Base-by-base conservation (phyloP, 192 early-diverging fungal genomes). In the Chytriomyces hyalinus region DNA sequence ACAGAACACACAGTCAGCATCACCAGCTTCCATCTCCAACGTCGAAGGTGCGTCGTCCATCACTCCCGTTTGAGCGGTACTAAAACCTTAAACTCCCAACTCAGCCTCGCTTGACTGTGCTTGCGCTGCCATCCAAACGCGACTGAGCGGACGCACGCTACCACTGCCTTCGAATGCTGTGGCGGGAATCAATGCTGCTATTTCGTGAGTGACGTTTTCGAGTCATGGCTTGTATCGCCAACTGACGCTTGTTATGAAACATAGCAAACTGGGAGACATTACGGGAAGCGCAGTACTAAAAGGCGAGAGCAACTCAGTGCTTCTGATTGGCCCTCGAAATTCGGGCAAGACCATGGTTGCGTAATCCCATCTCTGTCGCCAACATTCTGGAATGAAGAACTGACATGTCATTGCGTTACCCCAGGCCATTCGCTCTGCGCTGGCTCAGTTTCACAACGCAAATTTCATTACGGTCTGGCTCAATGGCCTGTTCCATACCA, bases 301-400 rank as follows among this genome's bases (percentile, higher is more conserved):
- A 20, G 92, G 91, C 1, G 95, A 98, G 74, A 93, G 94, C 63
- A 98, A 96, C 78, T 93, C 95, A 0, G 92, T 92, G 43, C 80
- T 98, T 28, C 72, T 98, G 6, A 84, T 96, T 2, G 97, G 97
- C 0, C 90, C 88, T 50, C 84, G 91, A 66, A 94, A 93, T 8
- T 86, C 89, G 50, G 95, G 95, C 43, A 96, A 96, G 64, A 85
- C 91, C 4, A 68, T 84, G 26, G 75, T 91, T 17, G 6, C 20
- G 73, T 81, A 6, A 65, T 73, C 24, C 70, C 61, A 49, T 73
- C 78, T 61, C 81, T 83, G 11, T 57, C 53, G 59, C 20, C 61
- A 66, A 22, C 61, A 79, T 36, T 50, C 81, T 71, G 64, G 80
- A 43, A 78, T 78, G 17, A 74, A 70, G 36, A 36, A 36, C 36